These are phyloP conservation scores for Silene coronaria DNA, from an alignment of 179 eudicot genomes.

Conservation along the genomic window DNA sequence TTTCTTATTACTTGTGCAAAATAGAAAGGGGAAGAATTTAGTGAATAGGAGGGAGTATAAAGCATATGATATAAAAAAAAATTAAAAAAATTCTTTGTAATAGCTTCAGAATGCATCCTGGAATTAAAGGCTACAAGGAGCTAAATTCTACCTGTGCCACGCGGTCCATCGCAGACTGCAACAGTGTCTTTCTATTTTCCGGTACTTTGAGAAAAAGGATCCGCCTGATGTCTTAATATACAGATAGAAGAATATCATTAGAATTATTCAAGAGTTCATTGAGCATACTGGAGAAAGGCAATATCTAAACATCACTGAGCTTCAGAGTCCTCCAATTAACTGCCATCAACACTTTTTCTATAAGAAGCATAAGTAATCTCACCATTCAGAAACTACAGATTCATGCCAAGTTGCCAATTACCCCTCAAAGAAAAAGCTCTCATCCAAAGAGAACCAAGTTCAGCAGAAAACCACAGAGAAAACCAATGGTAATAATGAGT, in stretches of 20 bases:
- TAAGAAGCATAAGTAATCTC: background rate
- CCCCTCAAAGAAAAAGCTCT: background rate
- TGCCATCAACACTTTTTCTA: background rate
- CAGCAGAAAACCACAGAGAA: background rate
- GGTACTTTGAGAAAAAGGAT: slow-evolving; percentile 77
- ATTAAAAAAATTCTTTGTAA: background rate
- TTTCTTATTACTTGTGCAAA: too few relatives aligned
- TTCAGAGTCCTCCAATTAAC: slow-evolving; percentile 5
- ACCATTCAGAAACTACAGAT: background rate
- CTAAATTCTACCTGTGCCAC: slow-evolving; percentile 67
- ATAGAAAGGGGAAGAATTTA: too few relatives aligned
- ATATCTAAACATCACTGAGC: slow-evolving; percentile 9
- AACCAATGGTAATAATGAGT: background rate
- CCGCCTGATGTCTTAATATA: slow-evolving; percentile 74
- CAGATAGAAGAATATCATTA: slow-evolving; percentile 28
- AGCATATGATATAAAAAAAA: background rate
- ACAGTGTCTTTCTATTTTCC: slow-evolving; percentile 63
- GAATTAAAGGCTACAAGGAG: background rate
- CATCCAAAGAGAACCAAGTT: background rate
- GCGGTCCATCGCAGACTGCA: slow-evolving; percentile 76
- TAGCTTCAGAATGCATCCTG: background rate
- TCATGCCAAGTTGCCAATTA: background rate
- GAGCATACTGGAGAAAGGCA: background rate
- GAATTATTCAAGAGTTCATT: background rate
- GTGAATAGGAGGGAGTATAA: too few relatives aligned